phyloP scores from a whole-genome alignment of 108 stramenopile genomes.

The Cyclotella sp. region DNA sequence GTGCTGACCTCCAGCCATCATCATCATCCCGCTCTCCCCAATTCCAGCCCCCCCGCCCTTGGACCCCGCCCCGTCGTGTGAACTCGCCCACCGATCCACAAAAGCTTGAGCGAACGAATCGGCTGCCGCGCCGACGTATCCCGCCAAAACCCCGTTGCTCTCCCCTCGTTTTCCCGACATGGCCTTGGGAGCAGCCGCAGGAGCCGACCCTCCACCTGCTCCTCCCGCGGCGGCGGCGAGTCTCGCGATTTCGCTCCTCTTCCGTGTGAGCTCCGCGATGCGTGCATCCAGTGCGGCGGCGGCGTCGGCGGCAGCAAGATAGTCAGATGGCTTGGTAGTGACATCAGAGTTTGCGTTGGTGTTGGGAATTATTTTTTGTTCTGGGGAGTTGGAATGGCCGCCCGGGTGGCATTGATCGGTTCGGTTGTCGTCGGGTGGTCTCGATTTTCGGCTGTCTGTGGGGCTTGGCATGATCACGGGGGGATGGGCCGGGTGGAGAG shows the following conservation, averaged over 20 bases:
- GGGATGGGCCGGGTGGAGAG: neutral
- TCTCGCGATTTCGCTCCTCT: neutral
- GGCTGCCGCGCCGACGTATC: conserved; percentile 34
- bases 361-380: neutral
- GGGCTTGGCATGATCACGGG: too few relatives aligned
- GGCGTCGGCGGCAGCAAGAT: neutral
- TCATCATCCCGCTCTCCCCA: conserved; percentile 7
- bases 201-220: neutral
- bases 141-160: conserved; percentile 16
- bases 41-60: conserved; percentile 4
- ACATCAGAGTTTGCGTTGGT: neutral
- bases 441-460: too few relatives aligned
- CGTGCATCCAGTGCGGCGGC: conserved; percentile 9
- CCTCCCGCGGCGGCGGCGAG: conserved; percentile 1
- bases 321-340: neutral
- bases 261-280: conserved; percentile 9
- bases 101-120: conserved; percentile 51
- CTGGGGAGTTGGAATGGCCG: neutral
- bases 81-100: conserved; percentile 46
- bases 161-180: neutral
- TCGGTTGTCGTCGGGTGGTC: too few relatives aligned
- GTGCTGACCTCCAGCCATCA: neutral
- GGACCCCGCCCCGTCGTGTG: neutral
- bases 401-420: too few relatives aligned
- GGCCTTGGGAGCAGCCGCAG: neutral